Percentiles rank a stretch among this genome's conserved stretches.
Evolutionary conservation across 1,139 yeast species (phyloP).

Genomic region (Debaryomycetaceae sp.): DNA sequence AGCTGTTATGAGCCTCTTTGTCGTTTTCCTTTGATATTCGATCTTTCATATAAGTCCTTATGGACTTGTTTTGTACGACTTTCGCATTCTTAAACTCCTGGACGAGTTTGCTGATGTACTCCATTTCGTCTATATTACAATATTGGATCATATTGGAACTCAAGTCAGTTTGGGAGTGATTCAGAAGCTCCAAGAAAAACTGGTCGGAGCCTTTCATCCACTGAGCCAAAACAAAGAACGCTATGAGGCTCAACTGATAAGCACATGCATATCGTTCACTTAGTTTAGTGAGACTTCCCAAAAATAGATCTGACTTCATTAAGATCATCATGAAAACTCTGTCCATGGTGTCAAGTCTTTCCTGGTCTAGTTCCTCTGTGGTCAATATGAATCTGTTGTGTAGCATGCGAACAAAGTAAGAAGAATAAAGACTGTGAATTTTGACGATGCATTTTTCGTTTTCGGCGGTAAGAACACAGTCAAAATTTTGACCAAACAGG

Average conservation of each 20-base stretch:
- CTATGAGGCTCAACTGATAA: conserved; percentile 40
- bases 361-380: conserved; percentile 16
- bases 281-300: conserved; percentile 40
- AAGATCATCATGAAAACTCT: conserved; percentile 33
- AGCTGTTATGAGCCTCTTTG: not conserved
- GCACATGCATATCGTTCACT: conserved; percentile 40
- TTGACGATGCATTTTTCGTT: conserved; percentile 45
- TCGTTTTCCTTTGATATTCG: conserved; percentile 2
- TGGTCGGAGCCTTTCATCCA: conserved; percentile 42
- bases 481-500: conserved; percentile 41
- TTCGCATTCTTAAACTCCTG: conserved; percentile 43
- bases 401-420: conserved; percentile 40
- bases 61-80: conserved; percentile 24
- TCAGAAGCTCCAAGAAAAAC: conserved; percentile 31
- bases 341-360: conserved; percentile 34
- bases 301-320: conserved; percentile 43
- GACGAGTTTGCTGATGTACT: conserved; percentile 35
- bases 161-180: conserved; percentile 27
- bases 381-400: conserved; percentile 38
- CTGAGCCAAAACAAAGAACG: conserved; percentile 40
- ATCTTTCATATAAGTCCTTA: conserved; percentile 4
- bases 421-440: conserved; percentile 38
- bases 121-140: conserved; percentile 34
- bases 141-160: conserved; percentile 41
- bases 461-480: conserved; percentile 34